Evolutionary conservation across 176 grass and related monocot species (phyloP).

Genomic region (Avena eriantha): DNA sequence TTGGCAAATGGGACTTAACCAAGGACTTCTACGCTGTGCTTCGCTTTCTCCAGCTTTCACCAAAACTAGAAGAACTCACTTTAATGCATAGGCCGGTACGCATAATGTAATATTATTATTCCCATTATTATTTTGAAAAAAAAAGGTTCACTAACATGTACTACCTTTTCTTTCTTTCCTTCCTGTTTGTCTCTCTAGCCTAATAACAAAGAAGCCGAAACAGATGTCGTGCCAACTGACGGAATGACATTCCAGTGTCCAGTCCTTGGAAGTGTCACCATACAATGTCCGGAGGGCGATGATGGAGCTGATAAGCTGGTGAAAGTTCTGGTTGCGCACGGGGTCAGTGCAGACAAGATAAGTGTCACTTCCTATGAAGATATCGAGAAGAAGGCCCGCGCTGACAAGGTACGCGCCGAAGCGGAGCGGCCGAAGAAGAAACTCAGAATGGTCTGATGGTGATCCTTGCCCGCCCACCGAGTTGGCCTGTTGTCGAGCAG

Average conservation of each 20-base stretch:
- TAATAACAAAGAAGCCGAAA: not conserved
- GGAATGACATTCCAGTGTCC: conserved; percentile 38
- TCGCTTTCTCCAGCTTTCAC: conserved; percentile 42
- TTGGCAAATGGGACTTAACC: conserved; percentile 38
- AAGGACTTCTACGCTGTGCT: conserved; percentile 19
- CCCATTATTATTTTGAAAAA: not conserved
- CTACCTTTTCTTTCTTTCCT: not conserved
- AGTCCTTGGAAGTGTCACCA: conserved; percentile 35
- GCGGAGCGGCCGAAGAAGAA: not conserved
- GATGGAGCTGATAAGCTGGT: conserved; percentile 2
- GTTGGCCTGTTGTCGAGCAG: not conserved
- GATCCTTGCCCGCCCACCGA: no score
- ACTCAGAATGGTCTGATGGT: not conserved
- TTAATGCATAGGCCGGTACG: conserved; percentile 7
- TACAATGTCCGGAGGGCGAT: conserved; percentile 37
- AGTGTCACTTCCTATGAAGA: conserved; percentile 18
- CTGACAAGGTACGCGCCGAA: not conserved
- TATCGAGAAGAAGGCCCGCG: not conserved
- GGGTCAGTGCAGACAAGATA: conserved; percentile 31
- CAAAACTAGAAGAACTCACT: conserved; percentile 30
- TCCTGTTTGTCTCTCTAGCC: conserved; percentile 16
- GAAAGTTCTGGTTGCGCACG: conserved; percentile 13
- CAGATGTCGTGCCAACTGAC: not conserved
- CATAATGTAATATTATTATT: not conserved
- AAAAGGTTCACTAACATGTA: not conserved